Evolutionary conservation across 2,329 filamentous ascomycete genomes (phyloP), one percentile per base, ranked within the genome.

Genomic region (Neofusicoccum cordaticola): DNA sequence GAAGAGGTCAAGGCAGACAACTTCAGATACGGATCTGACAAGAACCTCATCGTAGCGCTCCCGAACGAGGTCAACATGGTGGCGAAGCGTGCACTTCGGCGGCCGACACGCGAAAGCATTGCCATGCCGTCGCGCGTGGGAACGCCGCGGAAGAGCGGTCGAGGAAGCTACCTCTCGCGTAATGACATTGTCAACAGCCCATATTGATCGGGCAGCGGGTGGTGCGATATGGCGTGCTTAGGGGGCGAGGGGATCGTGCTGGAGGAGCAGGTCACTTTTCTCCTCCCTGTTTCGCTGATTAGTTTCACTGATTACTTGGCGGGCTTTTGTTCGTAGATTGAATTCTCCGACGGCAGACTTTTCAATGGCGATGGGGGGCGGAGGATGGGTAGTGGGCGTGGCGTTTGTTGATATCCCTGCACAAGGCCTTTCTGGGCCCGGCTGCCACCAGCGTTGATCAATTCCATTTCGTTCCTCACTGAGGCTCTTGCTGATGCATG

Each of bases 41-140:
- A 97, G 86, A 97, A 97, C 72, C 92, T 99, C 71, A 97, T 99
- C 72, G 94, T 99, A 41, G 95, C 95, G 0, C 82, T 99, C 68
- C 93, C 95, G 2, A 97, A 99, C 74, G 93, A 98, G 77, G 95
- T 99, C 70, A 96, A 97, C 78, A 98, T 98, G 93, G 92, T 99
- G 12, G 90, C 89, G 51, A 93, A 94, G 78, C 86, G 90, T 71
- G 89, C 88, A 65, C 85, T 99, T 73, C 92, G 92, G 83, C 89
- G 89, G 73, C 93, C 94, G 1, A 98, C 95, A 0, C 84, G 95
- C 42, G 93, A 99, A 82, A 97, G 93, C 77, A 98, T 99, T 75
- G 91, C 91, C 41, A 88, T 70, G 60, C 79, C 77, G 67, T 81
- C 79, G 50, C 83, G 81, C 72, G 82, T 79, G 67, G 84, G 75